Percentiles rank a stretch among this genome's conserved stretches.
Conservation (phyloP, 768 basidiomycete genomes). For the Pulveroboletus sp. region DNA sequence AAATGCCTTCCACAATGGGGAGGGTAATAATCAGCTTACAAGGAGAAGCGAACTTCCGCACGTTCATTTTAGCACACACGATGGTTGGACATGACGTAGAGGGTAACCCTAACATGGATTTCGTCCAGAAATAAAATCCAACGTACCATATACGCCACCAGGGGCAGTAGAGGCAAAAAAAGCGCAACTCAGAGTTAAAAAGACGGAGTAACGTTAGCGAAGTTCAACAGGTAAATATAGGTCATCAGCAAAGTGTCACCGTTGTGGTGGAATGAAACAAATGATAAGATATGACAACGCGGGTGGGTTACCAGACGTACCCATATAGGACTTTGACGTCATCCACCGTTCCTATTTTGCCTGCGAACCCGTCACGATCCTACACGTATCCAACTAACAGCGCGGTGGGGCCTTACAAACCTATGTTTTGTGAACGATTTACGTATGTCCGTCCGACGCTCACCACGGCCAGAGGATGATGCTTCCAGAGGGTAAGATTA, state of each 20-base stretch:
- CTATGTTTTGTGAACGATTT: not conserved
- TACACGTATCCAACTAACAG: not conserved
- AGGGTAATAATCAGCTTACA: too few species aligned
- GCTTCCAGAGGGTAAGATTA: not conserved
- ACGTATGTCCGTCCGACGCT: not conserved
- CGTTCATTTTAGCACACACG: not conserved
- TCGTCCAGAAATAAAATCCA: too few species aligned
- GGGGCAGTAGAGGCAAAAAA: not conserved
- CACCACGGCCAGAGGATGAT: slow-evolving; percentile 4
- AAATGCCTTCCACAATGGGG: too few species aligned
- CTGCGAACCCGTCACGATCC: not conserved
- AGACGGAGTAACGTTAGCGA: not conserved
- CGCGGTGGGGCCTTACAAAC: not conserved
- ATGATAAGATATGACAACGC: not conserved
- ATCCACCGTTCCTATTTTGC: not conserved
- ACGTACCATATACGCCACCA: not conserved
- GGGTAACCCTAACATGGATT: not conserved
- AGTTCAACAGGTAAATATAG: not conserved
- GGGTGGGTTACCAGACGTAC: not conserved
- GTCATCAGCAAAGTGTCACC: too few species aligned
- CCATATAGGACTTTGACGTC: not conserved
- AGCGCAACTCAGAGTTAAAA: not conserved
- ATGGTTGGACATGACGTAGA: not conserved
- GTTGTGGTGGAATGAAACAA: not conserved
- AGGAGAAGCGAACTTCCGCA: too few species aligned